Evolutionary conservation across 306 rosid genomes (phyloP).

Genomic region (Cucumis hystrix): DNA sequence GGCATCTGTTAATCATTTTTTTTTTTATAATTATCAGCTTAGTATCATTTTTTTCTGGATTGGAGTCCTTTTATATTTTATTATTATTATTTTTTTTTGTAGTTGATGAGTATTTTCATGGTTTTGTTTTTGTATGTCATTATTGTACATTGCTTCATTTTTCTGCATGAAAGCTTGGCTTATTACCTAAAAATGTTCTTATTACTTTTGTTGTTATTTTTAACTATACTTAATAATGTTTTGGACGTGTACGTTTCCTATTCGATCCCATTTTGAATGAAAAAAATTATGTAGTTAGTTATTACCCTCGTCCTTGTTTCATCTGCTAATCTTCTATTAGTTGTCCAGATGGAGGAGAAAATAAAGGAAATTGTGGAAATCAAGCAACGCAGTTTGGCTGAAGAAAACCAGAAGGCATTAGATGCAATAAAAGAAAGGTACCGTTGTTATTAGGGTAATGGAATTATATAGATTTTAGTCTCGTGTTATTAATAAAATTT

Average conservation of each 20-base stretch:
- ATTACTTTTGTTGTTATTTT: background rate
- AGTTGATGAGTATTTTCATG: background rate
- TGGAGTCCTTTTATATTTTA: background rate
- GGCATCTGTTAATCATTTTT: background rate
- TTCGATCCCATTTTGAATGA: background rate
- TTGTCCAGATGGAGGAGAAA: conserved; percentile 85
- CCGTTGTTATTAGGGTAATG: conserved; percentile 6
- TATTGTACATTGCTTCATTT: background rate
- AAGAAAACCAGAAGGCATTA: conserved; percentile 86
- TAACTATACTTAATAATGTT: background rate
- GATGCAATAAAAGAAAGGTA: conserved; percentile 92
- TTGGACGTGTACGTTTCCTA: background rate
- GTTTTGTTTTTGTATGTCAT: background rate
- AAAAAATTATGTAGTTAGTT: background rate
- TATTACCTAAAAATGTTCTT: background rate
- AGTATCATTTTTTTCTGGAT: background rate
- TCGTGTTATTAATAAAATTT: no score
- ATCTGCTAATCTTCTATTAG: conserved; percentile 11
- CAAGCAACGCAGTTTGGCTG: conserved; percentile 92
- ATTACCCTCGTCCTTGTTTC: conserved; percentile 7
- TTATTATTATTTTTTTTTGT: no score
- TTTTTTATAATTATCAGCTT: no score
- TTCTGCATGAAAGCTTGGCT: background rate
- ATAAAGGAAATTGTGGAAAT: conserved; percentile 94
- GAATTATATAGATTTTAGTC: background rate